Evolutionary conservation across 768 basidiomycete species (phyloP).

Genomic region (Podaxis sp.): DNA sequence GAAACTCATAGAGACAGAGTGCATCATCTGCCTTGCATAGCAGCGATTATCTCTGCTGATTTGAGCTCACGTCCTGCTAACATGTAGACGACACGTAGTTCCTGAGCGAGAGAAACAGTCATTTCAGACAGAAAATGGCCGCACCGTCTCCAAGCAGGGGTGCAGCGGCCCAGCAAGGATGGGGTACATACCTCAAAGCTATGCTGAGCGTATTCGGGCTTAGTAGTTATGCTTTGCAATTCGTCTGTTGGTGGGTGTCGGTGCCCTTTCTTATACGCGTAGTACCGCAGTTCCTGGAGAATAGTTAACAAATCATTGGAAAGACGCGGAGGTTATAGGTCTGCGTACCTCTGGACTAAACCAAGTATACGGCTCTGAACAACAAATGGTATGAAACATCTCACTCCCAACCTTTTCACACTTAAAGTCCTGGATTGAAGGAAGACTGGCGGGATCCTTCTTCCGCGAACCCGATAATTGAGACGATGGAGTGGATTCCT

Average conservation of each 20-base stretch:
- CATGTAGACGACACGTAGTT: constrained; percentile 17
- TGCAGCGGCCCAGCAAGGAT: neutral
- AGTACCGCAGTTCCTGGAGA: constrained; percentile 16
- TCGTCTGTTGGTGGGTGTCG: constrained; percentile 4
- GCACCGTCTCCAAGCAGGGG: neutral
- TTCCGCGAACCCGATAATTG: neutral
- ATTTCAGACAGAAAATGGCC: neutral
- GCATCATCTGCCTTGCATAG: neutral
- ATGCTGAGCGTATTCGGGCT: constrained; percentile 15
- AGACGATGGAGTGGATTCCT: neutral
- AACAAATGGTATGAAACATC: constrained; percentile 14
- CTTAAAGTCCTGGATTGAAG: constrained; percentile 15
- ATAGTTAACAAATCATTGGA: neutral
- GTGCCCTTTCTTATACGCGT: constrained; percentile 14
- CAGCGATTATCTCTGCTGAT: constrained; percentile 14
- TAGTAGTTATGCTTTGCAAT: constrained; percentile 13
- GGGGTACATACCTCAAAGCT: constrained; percentile 17
- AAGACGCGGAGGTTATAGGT: neutral
- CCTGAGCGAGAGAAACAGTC: constrained; percentile 8
- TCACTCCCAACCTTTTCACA: constrained; percentile 13
- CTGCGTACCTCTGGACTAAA: constrained; percentile 18
- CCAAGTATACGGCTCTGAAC: constrained; percentile 14
- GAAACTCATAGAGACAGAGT: neutral
- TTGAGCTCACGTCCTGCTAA: constrained; percentile 16
- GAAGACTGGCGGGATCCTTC: constrained; percentile 13